Base-by-base conservation (phyloP, 2,329 filamentous ascomycete genomes). In the Ophiostoma novo-ulmi region DNA sequence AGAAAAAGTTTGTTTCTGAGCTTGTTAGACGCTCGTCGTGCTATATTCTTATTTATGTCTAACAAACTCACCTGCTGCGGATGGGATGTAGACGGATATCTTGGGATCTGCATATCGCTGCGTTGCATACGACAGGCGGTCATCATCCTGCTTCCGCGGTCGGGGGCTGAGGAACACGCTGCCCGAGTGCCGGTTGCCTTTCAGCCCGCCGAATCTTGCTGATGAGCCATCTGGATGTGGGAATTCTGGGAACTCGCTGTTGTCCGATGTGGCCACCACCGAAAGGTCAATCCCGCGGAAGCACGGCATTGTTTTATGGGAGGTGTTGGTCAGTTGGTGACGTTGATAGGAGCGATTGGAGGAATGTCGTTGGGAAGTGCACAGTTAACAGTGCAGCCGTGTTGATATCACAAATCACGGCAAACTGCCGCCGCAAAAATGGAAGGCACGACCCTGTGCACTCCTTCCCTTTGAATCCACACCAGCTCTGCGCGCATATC, bases 51-150 rank as follows among this genome's bases (percentile, higher is more conserved):
- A 7, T 10, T 31, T 4, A 52, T 5, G 58, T 20, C 39, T n/a
- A 20, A 5, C 13, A 52, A 8, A 73, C 77, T 71, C 76, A 86
- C 85, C 85, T 76, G 85, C 81, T 3, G 81, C 75, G 0, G 85
- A 87, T 1, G 86, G 85, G 14, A 88, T 81, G 73, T 88, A 88
- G 44, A 88, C 85, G 1, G 86, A 85, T 31, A 84, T 78, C 4
- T 76, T 80, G 1, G 85, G 80, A 17, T 80, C 78, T 73, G 71
- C 73, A 79, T 64, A 67, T 1, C 35, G 61, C 35, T 38, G 61
- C 31, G 61, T 39, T 7, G n/a, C 36, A 36, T 1, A 8, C 1
- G 35, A 36, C 7, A 65, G 36, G 11, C 36, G 20, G 7, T 20
- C 31, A 17, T 10, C 35, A 4, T 20, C 63, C 35, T 39, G 63